phyloP scores from a whole-genome alignment of 768 basidiomycete genomes.

The Xerocomus brunneocitrinus region DNA sequence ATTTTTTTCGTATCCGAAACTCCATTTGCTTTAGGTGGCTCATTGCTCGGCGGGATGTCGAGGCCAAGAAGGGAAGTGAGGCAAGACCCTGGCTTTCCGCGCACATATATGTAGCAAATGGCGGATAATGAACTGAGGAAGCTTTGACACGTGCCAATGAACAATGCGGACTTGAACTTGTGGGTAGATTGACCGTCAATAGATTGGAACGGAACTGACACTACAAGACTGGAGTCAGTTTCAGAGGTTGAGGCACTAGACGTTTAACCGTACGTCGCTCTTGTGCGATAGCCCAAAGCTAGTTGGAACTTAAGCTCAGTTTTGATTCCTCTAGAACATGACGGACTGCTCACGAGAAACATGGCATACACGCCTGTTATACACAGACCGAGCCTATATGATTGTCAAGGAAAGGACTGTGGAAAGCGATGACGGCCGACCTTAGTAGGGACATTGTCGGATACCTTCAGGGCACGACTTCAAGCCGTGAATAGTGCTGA shows the following conservation, averaged over 20 bases:
- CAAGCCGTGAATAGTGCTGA: not conserved
- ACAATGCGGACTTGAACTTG: conserved; percentile 82
- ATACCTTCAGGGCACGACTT: not conserved
- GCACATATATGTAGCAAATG: conserved; percentile 65
- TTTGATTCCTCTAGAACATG: not conserved
- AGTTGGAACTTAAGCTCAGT: conserved; percentile 6
- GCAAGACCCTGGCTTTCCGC: conserved; percentile 51
- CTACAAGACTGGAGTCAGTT: conserved; percentile 34
- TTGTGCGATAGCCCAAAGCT: conserved; percentile 93
- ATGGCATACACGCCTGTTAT: conserved; percentile 87
- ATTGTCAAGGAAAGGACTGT: not conserved
- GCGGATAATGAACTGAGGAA: conserved; percentile 72
- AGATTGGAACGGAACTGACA: conserved; percentile 79
- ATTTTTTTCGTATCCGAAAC: conserved; percentile 32
- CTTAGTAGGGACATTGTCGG: conserved; percentile 26
- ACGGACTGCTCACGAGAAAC: conserved; percentile 65
- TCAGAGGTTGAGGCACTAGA: not conserved
- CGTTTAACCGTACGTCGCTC: conserved; percentile 65
- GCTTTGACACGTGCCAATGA: conserved; percentile 84
- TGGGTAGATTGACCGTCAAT: conserved; percentile 56
- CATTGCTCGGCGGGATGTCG: conserved; percentile 23
- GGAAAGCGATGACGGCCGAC: conserved; percentile 4
- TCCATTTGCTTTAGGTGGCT: conserved; percentile 26
- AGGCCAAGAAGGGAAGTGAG: conserved; percentile 62
- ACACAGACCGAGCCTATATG: conserved; percentile 62